phyloP scores from a whole-genome alignment of 345 rosid species.

The Eucalyptus paniculata region DNA sequence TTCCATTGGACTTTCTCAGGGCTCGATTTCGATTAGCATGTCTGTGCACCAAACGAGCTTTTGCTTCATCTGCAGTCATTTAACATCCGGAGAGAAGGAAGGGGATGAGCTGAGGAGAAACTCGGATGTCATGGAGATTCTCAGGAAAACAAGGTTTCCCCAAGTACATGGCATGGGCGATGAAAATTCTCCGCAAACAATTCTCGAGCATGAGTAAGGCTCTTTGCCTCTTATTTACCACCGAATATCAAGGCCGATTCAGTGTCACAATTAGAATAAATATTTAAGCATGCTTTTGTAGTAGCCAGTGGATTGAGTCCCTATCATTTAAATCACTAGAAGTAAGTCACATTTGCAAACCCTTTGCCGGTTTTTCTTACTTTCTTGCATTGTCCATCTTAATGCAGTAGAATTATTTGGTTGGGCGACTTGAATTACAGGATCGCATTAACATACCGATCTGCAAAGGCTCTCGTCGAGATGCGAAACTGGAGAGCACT shows the following conservation, averaged over 20 bases:
- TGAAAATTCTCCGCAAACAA: conserved; percentile 74
- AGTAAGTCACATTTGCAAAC: background rate
- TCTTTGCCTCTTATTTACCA: background rate
- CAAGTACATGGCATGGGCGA: conserved; percentile 46
- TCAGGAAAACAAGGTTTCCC: conserved; percentile 93
- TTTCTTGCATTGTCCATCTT: background rate
- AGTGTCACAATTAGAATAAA: background rate
- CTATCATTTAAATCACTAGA: background rate
- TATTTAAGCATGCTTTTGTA: background rate
- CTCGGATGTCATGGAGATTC: conserved; percentile 94
- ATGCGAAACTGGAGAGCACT: conserved; percentile 91
- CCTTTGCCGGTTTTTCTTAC: background rate
- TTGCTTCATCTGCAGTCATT: conserved; percentile 95
- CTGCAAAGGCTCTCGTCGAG: conserved; percentile 92
- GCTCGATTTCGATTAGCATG: conserved; percentile 97
- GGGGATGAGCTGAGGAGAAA: conserved; percentile 92
- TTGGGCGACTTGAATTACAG: conserved; percentile 97
- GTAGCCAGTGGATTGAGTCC: background rate
- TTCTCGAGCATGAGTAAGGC: conserved; percentile 79
- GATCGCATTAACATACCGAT: conserved; percentile 77
- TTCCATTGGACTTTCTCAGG: conserved; percentile 34
- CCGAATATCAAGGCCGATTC: background rate
- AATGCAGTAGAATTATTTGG: conserved; percentile 81
- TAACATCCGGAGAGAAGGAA: conserved; percentile 96
- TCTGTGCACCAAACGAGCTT: conserved; percentile 87